Conservation (phyloP, 2,329 filamentous ascomycete species). For the Aspergillus melleus region DNA sequence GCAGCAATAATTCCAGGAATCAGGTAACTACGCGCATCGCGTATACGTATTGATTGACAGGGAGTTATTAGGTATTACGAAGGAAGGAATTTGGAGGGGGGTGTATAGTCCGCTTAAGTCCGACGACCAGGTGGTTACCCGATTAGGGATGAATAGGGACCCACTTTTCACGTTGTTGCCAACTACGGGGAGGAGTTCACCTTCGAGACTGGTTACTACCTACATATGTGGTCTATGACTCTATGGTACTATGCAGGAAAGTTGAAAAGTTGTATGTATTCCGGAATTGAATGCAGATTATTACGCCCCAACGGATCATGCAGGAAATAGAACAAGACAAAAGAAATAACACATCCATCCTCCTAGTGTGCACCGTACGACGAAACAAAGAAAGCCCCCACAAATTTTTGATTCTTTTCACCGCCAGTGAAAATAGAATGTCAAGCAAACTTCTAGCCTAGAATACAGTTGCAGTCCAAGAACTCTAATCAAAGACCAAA, state of each 20-base stretch:
- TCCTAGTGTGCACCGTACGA: background rate
- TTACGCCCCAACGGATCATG: background rate
- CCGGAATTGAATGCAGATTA: background rate
- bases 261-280: background rate
- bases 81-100: no score
- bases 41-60: no score
- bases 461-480: constrained; percentile 7
- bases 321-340: background rate
- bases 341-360: background rate
- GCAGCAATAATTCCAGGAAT: no score
- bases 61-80: no score
- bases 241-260: no score
- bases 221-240: no score
- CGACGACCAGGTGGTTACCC: background rate
- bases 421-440: background rate
- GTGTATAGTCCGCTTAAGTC: background rate
- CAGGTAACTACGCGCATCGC: no score
- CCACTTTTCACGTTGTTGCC: background rate
- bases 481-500: background rate
- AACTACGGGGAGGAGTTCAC: no score
- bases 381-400: background rate
- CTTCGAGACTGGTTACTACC: no score
- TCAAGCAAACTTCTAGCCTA: constrained; percentile 5
- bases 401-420: background rate
- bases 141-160: background rate